A percentile compares a stretch with the other conserved stretches of the same genome.
phyloP scores from a whole-genome alignment of 306 rosid genomes.

The Spatholobus suberectus region DNA sequence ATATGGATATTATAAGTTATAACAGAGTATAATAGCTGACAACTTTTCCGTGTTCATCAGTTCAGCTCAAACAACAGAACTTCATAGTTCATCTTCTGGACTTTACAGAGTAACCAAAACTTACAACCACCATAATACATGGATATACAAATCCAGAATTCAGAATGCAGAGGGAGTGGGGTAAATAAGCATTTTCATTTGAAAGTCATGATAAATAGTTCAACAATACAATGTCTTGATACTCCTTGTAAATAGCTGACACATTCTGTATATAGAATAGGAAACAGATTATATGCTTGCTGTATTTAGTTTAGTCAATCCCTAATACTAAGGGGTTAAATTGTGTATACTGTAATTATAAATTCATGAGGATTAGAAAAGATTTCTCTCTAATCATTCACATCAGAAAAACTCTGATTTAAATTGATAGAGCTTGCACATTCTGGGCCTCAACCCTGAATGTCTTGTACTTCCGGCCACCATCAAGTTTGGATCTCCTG shows the following conservation, averaged over 20 bases:
- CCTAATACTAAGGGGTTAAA: not conserved
- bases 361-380: not conserved
- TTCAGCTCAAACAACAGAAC: constrained; percentile 27
- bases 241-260: not conserved
- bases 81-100: constrained; percentile 3
- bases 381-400: not conserved
- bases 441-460: not conserved
- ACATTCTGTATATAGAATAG: not conserved
- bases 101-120: constrained; percentile 4
- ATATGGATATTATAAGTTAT: constrained; percentile 15
- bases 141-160: not conserved
- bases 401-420: not conserved
- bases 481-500: not conserved
- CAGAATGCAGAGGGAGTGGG: not conserved
- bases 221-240: not conserved
- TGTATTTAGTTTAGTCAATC: not conserved
- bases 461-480: not conserved
- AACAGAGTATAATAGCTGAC: constrained; percentile 12
- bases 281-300: not conserved
- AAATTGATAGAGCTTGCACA: not conserved
- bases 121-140: constrained; percentile 8
- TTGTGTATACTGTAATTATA: not conserved
- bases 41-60: not conserved
- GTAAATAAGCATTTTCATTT: constrained; percentile 6
- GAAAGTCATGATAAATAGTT: not conserved